Evolutionary conservation across 257 asterid genomes (phyloP).

Genomic region (Capsicum baccatum): DNA sequence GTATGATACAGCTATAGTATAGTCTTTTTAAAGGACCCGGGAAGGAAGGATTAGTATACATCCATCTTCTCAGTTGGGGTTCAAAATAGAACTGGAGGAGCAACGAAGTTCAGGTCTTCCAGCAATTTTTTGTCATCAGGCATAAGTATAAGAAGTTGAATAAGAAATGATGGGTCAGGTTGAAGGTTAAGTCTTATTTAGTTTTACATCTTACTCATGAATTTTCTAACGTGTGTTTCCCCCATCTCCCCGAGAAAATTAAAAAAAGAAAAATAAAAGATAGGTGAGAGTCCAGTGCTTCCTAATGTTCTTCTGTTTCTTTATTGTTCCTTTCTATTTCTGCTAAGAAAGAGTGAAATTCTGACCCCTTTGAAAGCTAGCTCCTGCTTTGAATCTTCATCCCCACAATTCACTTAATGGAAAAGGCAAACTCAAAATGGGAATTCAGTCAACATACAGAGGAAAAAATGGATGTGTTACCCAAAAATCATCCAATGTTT

Average conservation of each 20-base stretch:
- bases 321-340: neutral
- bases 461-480: neutral
- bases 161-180: neutral
- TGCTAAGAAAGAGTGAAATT: neutral
- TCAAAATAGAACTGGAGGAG: neutral
- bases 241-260: neutral
- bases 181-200: neutral
- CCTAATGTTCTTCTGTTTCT: neutral
- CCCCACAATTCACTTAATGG: neutral
- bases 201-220: neutral
- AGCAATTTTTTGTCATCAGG: constrained; percentile 4
- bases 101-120: neutral
- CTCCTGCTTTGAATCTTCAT: neutral
- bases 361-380: neutral
- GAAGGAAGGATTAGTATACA: constrained; percentile 7
- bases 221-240: neutral
- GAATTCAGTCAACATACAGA: neutral
- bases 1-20: neutral
- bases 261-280: neutral
- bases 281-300: neutral
- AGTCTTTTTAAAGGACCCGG: neutral
- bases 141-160: neutral
- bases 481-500: neutral
- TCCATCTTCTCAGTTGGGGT: constrained; percentile 1
- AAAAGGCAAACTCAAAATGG: too few relatives aligned